Evolutionary conservation across 1,139 yeast species (phyloP).

Genomic region (Starmera stellimalicola): DNA sequence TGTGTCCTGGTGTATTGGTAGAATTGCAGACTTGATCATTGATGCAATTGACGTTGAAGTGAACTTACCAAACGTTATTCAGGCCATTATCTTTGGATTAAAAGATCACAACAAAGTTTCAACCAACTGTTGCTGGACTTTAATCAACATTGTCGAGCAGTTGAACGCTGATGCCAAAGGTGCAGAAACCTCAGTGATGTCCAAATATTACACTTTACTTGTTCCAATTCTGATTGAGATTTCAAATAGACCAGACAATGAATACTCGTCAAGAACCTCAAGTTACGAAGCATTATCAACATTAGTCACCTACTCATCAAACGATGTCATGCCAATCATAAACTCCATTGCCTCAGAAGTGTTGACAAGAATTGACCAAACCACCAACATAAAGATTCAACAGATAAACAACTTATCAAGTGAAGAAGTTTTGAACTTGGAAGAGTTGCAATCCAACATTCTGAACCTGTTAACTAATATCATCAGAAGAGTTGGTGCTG

Average conservation of each 20-base stretch:
- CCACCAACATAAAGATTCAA: constrained; percentile 46
- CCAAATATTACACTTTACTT: constrained; percentile 60
- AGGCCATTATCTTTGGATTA: constrained; percentile 68
- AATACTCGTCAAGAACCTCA: constrained; percentile 83
- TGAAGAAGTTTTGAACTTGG: constrained; percentile 71
- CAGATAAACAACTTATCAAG: constrained; percentile 41
- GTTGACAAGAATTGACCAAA: constrained; percentile 59
- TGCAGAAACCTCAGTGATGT: constrained; percentile 52
- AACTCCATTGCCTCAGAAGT: constrained; percentile 69
- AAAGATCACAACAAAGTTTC: constrained; percentile 87
- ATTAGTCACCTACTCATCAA: constrained; percentile 66
- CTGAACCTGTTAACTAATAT: constrained; percentile 81
- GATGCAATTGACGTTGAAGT: constrained; percentile 60
- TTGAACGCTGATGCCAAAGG: constrained; percentile 50
- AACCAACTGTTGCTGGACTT: constrained; percentile 95
- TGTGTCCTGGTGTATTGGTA: constrained; percentile 96
- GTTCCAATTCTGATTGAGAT: constrained; percentile 65
- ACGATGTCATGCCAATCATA: constrained; percentile 59
- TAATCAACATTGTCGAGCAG: constrained; percentile 86
- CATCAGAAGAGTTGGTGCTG: constrained; percentile 70
- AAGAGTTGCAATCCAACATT: constrained; percentile 83
- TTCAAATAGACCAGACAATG: constrained; percentile 69
- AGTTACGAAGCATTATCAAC: constrained; percentile 90
- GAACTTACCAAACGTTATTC: constrained; percentile 60
- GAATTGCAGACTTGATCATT: constrained; percentile 83